These are phyloP conservation scores for Monosporozyma unispora DNA, from an alignment of 805 yeast genomes.

Conservation along the genomic window DNA sequence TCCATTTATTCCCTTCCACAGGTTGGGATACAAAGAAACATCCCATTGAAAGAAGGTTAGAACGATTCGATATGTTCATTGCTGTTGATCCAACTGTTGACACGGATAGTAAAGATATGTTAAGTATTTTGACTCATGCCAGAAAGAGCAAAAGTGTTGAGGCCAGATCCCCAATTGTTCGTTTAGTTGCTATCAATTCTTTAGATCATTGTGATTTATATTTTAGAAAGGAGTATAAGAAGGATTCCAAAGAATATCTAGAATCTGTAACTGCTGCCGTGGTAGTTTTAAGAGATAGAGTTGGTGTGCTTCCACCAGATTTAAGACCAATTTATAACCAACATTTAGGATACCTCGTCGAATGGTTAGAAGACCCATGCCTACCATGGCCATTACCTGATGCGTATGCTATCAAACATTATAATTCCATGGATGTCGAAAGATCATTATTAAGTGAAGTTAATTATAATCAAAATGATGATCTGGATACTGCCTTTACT, in stretches of 20 bases:
- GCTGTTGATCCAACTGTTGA: conserved; percentile 57
- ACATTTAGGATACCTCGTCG: conserved; percentile 49
- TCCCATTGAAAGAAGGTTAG: conserved; percentile 15
- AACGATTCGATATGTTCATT: conserved; percentile 48
- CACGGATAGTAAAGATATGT: conserved; percentile 29
- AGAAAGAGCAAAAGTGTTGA: conserved; percentile 22
- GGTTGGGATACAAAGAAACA: conserved; percentile 10
- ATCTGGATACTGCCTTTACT: conserved; percentile 33
- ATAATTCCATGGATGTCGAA: conserved; percentile 69
- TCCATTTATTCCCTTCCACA: conserved; percentile 39
- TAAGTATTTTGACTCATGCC: conserved; percentile 21
- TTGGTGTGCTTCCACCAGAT: conserved; percentile 76
- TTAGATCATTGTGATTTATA: conserved; percentile 69
- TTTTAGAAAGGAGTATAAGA: conserved; percentile 32
- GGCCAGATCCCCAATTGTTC: conserved; percentile 44
- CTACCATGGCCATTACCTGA: conserved; percentile 75
- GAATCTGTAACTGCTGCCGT: conserved; percentile 70
- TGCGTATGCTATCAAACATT: conserved; percentile 51
- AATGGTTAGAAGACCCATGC: conserved; percentile 46
- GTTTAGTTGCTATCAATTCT: conserved; percentile 69
- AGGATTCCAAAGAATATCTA: conserved; percentile 37
- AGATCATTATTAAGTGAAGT: conserved; percentile 68
- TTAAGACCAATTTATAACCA: conserved; percentile 65
- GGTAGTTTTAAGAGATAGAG: conserved; percentile 71
- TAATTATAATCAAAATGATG: conserved; percentile 40